Evolutionary conservation across 345 rosid genomes (phyloP), one percentile per base, ranked within the genome.

Genomic region (Euphorbia pulcherrima): DNA sequence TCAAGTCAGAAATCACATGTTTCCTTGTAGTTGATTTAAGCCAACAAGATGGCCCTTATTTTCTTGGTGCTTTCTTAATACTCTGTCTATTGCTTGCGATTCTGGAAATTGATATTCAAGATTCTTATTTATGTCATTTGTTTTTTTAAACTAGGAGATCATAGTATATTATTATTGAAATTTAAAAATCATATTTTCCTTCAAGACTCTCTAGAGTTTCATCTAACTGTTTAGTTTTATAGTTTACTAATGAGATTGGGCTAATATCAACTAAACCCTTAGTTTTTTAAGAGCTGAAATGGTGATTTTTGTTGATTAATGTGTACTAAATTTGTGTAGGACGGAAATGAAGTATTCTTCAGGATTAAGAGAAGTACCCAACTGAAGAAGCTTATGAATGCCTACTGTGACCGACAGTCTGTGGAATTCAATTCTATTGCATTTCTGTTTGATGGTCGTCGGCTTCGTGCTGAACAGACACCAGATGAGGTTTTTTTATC

Each of bases 341-440:
- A 92, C 80, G 97, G 97, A 5, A 91, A 86, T 68, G 97, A 92
- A 72, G 96, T 92, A 35, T 92, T 89, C 75, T 92, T 92, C 65
- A 85, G 92, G 82, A 92, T 92, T 58, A 92, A 89, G 72, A 80
- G 94, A 54, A 84, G 89, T 80, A 89, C 97, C 28, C 93, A 92
- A 68, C 77, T 92, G 29, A 75, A 72, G 73, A 92, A 92, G 74
- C 88, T 92, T 14, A 89, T 92, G 96, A 84, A 62, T 17, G 97
- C 97, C 0, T 92, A 89, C 67, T 92, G 96, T 52, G 92, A 92
- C 46, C 81, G 94, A 2, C 96, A 92, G 54, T 89, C 96, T 1
- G 96, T 87, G 63, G 94, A 87, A 59, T 40, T 84, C 33, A 86
- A 73, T 80, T 84, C 96, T 23, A 89, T 89, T 46, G 96, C 96